Percentiles rank a stretch among this genome's conserved stretches.
These are phyloP conservation scores for Chlamydomonas sp. DNA, from an alignment of 139 green algal species.

Conservation along the genomic window DNA sequence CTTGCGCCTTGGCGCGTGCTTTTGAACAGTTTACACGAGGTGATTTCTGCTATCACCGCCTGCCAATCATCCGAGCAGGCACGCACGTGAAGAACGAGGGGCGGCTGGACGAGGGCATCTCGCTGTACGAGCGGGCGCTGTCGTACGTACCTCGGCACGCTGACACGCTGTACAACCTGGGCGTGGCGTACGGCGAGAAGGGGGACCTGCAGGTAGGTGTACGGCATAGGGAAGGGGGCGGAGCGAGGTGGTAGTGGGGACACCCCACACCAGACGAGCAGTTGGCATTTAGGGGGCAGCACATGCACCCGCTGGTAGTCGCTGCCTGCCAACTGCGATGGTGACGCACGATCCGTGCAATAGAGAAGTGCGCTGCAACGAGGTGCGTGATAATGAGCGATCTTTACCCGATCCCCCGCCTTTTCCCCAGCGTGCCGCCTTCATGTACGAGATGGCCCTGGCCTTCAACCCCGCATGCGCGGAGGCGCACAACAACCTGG, in stretches of 20 bases:
- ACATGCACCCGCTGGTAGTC: no score
- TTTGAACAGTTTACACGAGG: no score
- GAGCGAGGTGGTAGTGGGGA: not conserved
- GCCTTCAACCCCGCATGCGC: constrained; percentile 80
- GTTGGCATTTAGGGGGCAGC: no score
- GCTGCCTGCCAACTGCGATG: no score
- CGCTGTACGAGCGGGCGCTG: constrained; percentile 78
- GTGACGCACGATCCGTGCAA: no score
- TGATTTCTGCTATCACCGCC: not conserved
- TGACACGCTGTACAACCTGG: constrained; percentile 97
- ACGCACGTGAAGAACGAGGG: constrained; percentile 66
- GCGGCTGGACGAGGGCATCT: constrained; percentile 51
- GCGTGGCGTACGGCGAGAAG: constrained; percentile 80
- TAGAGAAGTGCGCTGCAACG: no score
- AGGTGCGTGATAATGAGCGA: no score
- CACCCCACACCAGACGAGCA: not conserved
- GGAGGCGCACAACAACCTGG: constrained; percentile 96
- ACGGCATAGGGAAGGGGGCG: not conserved
- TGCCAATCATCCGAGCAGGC: not conserved
- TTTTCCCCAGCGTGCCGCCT: constrained; percentile 72
- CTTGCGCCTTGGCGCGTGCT: no score
- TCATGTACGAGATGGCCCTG: constrained; percentile 91
- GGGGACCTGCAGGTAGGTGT: constrained; percentile 36
- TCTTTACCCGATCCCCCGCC: no score
- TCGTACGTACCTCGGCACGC: constrained; percentile 69